phyloP scores from a whole-genome alignment of 108 stramenopile genomes.

The Cyclotella baltica region DNA sequence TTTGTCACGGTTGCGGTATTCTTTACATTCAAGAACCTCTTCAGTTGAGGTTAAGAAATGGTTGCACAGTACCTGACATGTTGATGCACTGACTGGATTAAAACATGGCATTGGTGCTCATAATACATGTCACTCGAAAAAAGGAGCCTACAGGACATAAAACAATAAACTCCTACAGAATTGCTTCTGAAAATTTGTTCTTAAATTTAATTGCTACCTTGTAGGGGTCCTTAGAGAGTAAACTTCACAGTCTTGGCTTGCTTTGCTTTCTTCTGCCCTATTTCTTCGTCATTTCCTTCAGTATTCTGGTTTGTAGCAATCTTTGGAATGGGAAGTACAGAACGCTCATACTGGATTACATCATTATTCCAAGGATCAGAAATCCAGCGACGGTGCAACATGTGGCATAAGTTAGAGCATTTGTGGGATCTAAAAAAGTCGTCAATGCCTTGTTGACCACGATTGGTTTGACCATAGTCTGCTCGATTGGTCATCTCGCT shows the following conservation, averaged over 20 bases:
- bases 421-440: constrained; percentile 52
- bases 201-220: background rate
- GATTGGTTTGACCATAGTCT: constrained; percentile 59
- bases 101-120: too few relatives aligned
- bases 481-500: constrained; percentile 21
- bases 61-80: too few relatives aligned
- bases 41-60: too few relatives aligned
- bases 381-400: constrained; percentile 48
- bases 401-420: constrained; percentile 53
- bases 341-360: background rate
- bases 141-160: too few relatives aligned
- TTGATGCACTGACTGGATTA: too few relatives aligned
- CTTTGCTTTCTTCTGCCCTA: background rate
- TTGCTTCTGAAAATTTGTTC: too few relatives aligned
- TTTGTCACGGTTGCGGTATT: too few relatives aligned
- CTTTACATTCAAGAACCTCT: too few relatives aligned
- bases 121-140: too few relatives aligned
- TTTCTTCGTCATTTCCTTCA: background rate
- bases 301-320: background rate
- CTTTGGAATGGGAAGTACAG: background rate
- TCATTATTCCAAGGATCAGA: constrained; percentile 18
- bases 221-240: background rate
- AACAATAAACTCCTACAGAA: too few relatives aligned
- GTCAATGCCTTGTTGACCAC: constrained; percentile 53
- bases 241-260: constrained; percentile 12